Evolutionary conservation across 495 filamentous ascomycete genomes (phyloP).

Genomic region (Annulohypoxylon moriforme): DNA sequence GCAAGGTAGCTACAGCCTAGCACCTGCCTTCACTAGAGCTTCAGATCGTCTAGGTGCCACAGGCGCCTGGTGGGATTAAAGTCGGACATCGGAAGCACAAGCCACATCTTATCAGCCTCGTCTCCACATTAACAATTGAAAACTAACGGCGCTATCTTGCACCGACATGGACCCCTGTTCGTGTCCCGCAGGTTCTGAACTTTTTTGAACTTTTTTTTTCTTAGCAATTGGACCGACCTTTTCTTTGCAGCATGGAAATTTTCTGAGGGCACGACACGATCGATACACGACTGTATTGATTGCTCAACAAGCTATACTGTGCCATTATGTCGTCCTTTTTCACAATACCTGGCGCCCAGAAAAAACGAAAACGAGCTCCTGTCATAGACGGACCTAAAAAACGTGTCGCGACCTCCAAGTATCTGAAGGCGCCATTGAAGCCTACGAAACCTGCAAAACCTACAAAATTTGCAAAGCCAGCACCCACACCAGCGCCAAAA

Average conservation of each 20-base stretch:
- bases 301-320: constrained; percentile 16
- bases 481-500: constrained; percentile 61
- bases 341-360: constrained; percentile 77
- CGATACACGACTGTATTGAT: constrained; percentile 32
- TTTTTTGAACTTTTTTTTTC: constrained; percentile 47
- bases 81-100: constrained; percentile 36
- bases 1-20: constrained; percentile 56
- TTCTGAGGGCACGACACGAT: constrained; percentile 31
- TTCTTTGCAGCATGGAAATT: constrained; percentile 43
- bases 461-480: constrained; percentile 23
- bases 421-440: constrained; percentile 58
- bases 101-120: constrained; percentile 37
- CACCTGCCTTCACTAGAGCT: constrained; percentile 38
- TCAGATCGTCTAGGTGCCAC: neutral
- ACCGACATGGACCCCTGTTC: constrained; percentile 30
- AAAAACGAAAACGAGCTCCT: constrained; percentile 77
- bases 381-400: constrained; percentile 58
- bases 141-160: constrained; percentile 6
- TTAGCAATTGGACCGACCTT: constrained; percentile 24
- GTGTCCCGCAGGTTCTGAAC: constrained; percentile 42
- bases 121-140: constrained; percentile 17
- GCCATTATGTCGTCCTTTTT: constrained; percentile 85
- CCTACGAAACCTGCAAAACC: neutral
- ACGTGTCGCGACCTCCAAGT: constrained; percentile 55
- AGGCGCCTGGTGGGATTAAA: neutral